Base-by-base conservation (phyloP, 78 protist genomes). In the Chrysochromulina tobinii region DNA sequence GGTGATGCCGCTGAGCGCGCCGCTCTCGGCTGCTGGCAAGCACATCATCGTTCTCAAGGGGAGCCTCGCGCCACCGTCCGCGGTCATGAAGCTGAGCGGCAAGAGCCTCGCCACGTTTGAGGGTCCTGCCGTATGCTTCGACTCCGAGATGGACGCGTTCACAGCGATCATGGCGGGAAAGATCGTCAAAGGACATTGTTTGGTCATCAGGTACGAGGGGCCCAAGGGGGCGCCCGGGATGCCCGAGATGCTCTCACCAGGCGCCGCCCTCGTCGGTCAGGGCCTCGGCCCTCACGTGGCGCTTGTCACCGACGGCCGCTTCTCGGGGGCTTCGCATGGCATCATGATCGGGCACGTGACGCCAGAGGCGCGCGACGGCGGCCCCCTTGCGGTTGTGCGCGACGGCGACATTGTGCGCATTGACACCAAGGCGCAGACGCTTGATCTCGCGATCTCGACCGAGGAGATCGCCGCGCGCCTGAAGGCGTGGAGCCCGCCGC, bases 221-320 rank as follows among this genome's bases (percentile, higher is more conserved):
- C 79, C 79, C 27, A 66, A 66, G 72, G 72, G 72, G 23, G 79
- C 54, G 4, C 79, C 79, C 2, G 79, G 79, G 2, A 69, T 69
- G 79, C 79, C 79, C 6, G 79, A 69, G 79, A 69, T 69, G 79
- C 79, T 69, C 25, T 27, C 53, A 6, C 79, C 79, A 3, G 38
- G 54, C 79, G 4, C 79, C 11, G 79, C 79, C 53, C 79, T 69
- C 15, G 79, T 69, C 51, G 79, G 79, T 14, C 54, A 23, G 5
- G 79, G 79, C 51, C 51, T 69, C 17, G 79, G 79, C 79, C 79
- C 6, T 5, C 54, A 69, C 54, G 79, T 69, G 12, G 51, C 51
- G 79, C 79, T 69, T 4, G 51, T 69, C 79, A 69, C 79, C 11
- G 79, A 69, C 51, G 79, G 79, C 53, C 79, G 79, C 79, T 69